Evolutionary conservation across 2,329 filamentous ascomycete genomes (phyloP), one percentile per base, ranked within the genome.

Genomic region (Beauveria australis): DNA sequence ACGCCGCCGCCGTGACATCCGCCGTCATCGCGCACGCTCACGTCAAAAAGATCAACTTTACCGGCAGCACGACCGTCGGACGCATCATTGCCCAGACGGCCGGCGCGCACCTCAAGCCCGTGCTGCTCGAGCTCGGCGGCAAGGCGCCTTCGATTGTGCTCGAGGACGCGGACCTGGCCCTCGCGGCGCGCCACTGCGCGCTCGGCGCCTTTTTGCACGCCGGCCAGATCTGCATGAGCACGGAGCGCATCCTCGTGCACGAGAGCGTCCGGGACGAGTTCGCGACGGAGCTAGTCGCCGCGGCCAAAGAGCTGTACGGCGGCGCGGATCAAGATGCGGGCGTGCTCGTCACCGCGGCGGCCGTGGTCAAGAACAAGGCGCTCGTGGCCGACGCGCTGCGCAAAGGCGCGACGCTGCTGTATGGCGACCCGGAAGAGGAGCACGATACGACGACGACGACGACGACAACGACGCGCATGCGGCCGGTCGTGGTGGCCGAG

Each of bases 141-240:
- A 81, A 81, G 64, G 73, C 71, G 2, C 72, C 72, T 2, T 70
- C 74, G 3, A 67, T 81, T 5, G 74, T 81, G 0, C 69, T 77
- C 7, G 69, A 72, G 40, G 78, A 80, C 62, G 78, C 78, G 0
- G 72, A 80, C 62, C 64, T 81, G 2, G 71, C 74, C 30, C 70
- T 73, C 53, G 77, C 77, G 0, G 76, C 74, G 0, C 56, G 64
- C 18, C 60, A 68, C 16, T 69, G 68, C 48, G 64, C 63, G 2
- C 28, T 63, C 3, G 68, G 67, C 3, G 65, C 67, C 0, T 69
- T 65, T 53, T 30, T 64, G 14, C 48, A 67, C 60, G 26, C 60
- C 24, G 87, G 87, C 1, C 87, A 91, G 74, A 83, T 89, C 49
- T 90, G 87, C 75, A 89, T 89, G 86, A 78, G 80, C 9, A 89